These are phyloP conservation scores for Colletotrichum abscissum DNA, from an alignment of 2,329 filamentous ascomycete species.

Conservation along the genomic window DNA sequence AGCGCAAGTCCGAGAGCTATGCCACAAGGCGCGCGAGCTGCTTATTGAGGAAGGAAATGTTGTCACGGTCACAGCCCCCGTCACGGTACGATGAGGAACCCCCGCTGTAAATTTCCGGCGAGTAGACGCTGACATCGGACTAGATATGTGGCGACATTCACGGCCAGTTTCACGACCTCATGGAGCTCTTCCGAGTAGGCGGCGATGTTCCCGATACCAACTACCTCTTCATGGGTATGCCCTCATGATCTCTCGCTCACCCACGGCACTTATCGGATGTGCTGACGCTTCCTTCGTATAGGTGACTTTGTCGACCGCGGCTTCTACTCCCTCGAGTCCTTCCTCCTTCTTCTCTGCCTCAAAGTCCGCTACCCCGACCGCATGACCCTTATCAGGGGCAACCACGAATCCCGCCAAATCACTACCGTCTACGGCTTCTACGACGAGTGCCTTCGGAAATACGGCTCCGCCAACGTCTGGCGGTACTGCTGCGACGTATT, in stretches of 20 bases:
- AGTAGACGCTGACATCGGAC: neutral
- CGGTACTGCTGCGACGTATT: slow-evolving; percentile 98
- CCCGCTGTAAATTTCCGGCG: neutral
- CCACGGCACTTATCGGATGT: neutral
- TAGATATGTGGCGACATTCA: slow-evolving; percentile 97
- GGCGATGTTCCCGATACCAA: slow-evolving; percentile 96
- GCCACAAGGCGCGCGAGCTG: slow-evolving; percentile 95
- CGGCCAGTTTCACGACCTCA: slow-evolving; percentile 95
- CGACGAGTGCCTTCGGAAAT: slow-evolving; percentile 95
- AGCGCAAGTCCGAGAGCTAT: slow-evolving; percentile 93
- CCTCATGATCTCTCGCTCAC: neutral
- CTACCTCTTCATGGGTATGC: slow-evolving; percentile 92
- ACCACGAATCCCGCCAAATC: slow-evolving; percentile 96
- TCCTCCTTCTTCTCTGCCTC: slow-evolving; percentile 92
- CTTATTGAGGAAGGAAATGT: slow-evolving; percentile 98
- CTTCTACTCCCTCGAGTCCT: slow-evolving; percentile 97
- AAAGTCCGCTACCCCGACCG: slow-evolving; percentile 98
- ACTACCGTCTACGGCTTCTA: slow-evolving; percentile 99
- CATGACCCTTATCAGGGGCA: slow-evolving; percentile 94
- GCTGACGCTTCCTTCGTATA: slow-evolving; percentile 45
- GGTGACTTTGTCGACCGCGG: slow-evolving; percentile 98
- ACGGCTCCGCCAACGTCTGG: slow-evolving; percentile 97
- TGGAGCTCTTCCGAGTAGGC: slow-evolving; percentile 95
- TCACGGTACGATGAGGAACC: slow-evolving; percentile 74
- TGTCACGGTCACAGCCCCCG: slow-evolving; percentile 92